Conservation (phyloP, 805 yeast genomes). For the Middelhovenomyces tepae region DNA sequence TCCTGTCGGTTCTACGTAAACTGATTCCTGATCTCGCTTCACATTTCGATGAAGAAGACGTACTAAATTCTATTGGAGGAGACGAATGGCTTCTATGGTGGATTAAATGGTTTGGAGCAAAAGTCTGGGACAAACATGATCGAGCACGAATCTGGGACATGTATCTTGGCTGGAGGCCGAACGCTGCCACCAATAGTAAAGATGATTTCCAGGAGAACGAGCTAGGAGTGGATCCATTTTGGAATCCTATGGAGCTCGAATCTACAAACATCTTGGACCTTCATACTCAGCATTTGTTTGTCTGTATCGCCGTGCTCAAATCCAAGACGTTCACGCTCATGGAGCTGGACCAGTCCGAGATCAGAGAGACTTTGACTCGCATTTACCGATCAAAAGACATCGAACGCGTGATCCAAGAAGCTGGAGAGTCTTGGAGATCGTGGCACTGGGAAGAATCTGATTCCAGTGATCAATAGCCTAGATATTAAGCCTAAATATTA, state of each 20-base stretch:
- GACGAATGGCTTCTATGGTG: constrained; percentile 94
- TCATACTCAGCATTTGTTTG: constrained; percentile 67
- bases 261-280: constrained; percentile 16
- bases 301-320: constrained; percentile 69
- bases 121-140: constrained; percentile 71
- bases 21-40: constrained; percentile 67
- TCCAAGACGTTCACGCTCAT: constrained; percentile 68
- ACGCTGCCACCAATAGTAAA: constrained; percentile 7
- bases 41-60: constrained; percentile 73
- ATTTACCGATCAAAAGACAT: constrained; percentile 49
- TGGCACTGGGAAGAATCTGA: constrained; percentile 61
- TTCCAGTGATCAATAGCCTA: constrained; percentile 27
- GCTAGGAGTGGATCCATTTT: constrained; percentile 54
- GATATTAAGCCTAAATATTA: no score
- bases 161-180: constrained; percentile 56
- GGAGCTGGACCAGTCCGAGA: constrained; percentile 87
- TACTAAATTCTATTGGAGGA: constrained; percentile 50
- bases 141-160: constrained; percentile 88
- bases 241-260: constrained; percentile 38
- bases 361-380: constrained; percentile 60
- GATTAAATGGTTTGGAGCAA: constrained; percentile 85
- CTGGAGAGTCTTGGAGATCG: constrained; percentile 83
- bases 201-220: constrained; percentile 6
- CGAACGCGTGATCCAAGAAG: constrained; percentile 63
- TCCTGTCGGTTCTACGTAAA: constrained; percentile 52